Evolutionary conservation across 73 alveolate species (phyloP).

Genomic region (Durusdinium trenchii): DNA sequence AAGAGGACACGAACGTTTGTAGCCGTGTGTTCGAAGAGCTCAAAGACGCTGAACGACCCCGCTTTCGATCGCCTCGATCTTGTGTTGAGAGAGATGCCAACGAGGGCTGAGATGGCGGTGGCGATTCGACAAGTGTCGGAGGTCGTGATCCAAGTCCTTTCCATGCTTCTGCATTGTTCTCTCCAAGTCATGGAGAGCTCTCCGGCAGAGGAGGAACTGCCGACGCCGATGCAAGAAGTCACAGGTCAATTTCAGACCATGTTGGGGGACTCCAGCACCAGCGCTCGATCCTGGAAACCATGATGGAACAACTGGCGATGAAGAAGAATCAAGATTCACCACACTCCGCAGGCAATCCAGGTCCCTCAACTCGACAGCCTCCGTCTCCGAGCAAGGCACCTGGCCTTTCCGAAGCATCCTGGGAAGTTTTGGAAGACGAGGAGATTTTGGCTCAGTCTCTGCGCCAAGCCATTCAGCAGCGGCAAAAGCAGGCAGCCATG

Average conservation of each 20-base stretch:
- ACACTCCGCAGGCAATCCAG: background rate
- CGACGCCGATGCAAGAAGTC: background rate
- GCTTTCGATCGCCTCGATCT: too few relatives aligned
- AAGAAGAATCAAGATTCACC: background rate
- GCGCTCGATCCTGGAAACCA: background rate
- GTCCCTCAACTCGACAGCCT: background rate
- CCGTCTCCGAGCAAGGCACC: background rate
- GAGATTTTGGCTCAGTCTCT: too few relatives aligned
- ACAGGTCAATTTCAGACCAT: background rate
- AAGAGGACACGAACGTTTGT: too few relatives aligned
- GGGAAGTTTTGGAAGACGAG: background rate
- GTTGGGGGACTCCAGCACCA: background rate
- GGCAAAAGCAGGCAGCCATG: background rate
- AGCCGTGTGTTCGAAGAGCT: too few relatives aligned
- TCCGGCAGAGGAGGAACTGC: background rate
- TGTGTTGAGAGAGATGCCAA: too few relatives aligned
- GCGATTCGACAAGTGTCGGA: too few relatives aligned
- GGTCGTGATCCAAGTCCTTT: background rate
- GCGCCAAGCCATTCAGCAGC: too few relatives aligned
- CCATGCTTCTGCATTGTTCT: slow-evolving; percentile 27
- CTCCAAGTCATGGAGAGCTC: background rate
- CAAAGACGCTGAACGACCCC: too few relatives aligned
- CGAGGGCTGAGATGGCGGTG: too few relatives aligned
- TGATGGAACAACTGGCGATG: background rate
- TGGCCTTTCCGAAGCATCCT: background rate